A percentile compares a stretch with the other conserved stretches of the same genome.
phyloP scores from a whole-genome alignment of 2,329 filamentous ascomycete genomes.

The Cytospora paraplurivora region DNA sequence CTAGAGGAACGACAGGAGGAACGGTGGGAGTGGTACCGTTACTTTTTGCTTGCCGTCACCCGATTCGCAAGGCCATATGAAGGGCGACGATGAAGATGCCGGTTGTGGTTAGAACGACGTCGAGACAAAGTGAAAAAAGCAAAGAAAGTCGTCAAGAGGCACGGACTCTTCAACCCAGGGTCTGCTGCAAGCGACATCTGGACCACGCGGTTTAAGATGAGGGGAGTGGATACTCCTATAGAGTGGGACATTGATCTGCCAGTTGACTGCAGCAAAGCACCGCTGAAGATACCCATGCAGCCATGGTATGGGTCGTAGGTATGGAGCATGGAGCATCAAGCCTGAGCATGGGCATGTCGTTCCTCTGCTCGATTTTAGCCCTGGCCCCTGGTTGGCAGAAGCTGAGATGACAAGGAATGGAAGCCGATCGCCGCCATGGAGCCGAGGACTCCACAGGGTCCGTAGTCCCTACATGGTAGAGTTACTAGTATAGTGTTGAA shows the following conservation, averaged over 20 bases:
- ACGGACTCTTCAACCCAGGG: conserved; percentile 3
- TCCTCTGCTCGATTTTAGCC: neutral
- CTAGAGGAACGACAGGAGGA: conserved; percentile 15
- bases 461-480: neutral
- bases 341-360: neutral
- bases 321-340: neutral
- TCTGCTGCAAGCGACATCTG: neutral
- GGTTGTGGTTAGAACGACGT: conserved; percentile 1
- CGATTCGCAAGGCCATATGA: neutral
- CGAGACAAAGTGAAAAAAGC: neutral
- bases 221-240: conserved; percentile 16
- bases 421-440: neutral
- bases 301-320: neutral
- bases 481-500: neutral
- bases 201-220: conserved; percentile 22
- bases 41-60: conserved; percentile 2
- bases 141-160: conserved; percentile 3
- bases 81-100: conserved; percentile 1
- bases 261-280: conserved; percentile 8
- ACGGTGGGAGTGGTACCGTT: conserved; percentile 5
- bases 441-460: neutral
- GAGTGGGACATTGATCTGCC: conserved; percentile 1
- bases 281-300: neutral
- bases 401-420: neutral
- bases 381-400: neutral